phyloP scores from a whole-genome alignment of 202 grass and related monocot species.

The Digitaria exilis region DNA sequence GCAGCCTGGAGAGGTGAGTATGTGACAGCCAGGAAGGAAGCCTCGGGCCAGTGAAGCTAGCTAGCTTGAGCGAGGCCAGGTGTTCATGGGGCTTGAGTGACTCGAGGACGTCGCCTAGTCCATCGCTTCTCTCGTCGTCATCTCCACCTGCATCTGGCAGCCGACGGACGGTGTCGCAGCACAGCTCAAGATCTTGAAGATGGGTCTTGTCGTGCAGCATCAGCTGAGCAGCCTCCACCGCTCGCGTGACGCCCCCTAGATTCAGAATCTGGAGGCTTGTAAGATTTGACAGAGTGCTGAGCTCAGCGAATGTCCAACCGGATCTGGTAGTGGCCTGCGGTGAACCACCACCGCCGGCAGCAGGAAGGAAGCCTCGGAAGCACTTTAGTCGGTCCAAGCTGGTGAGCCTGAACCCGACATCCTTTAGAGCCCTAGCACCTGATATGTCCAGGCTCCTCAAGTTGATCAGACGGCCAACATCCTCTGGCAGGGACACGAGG shows the following conservation, averaged over 20 bases:
- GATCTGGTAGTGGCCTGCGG: too few species aligned
- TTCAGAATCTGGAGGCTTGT: constrained; percentile 36
- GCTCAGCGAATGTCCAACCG: constrained; percentile 32
- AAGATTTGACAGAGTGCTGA: constrained; percentile 31
- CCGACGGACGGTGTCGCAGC: constrained; percentile 24
- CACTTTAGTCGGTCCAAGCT: constrained; percentile 30
- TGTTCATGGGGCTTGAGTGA: constrained; percentile 35
- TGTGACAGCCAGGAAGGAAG: constrained; percentile 46
- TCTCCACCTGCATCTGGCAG: neutral
- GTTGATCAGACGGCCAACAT: constrained; percentile 19
- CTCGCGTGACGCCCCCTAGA: constrained; percentile 10
- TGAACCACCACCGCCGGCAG: too few species aligned
- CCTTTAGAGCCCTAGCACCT: neutral
- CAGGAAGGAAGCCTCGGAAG: constrained; percentile 33
- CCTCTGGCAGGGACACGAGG: constrained; percentile 34
- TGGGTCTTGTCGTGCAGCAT: constrained; percentile 1
- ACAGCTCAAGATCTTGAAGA: constrained; percentile 45
- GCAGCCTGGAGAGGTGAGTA: constrained; percentile 32
- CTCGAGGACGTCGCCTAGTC: constrained; percentile 31
- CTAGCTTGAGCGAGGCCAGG: constrained; percentile 40
- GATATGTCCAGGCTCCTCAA: constrained; percentile 46
- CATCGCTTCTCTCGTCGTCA: constrained; percentile 16
- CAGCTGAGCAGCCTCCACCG: neutral
- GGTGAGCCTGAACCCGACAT: constrained; percentile 18
- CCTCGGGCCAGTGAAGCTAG: constrained; percentile 10